Evolutionary conservation across 2,329 filamentous ascomycete genomes (phyloP), one percentile per base, ranked within the genome.

Genomic region (Lachnellula arida): DNA sequence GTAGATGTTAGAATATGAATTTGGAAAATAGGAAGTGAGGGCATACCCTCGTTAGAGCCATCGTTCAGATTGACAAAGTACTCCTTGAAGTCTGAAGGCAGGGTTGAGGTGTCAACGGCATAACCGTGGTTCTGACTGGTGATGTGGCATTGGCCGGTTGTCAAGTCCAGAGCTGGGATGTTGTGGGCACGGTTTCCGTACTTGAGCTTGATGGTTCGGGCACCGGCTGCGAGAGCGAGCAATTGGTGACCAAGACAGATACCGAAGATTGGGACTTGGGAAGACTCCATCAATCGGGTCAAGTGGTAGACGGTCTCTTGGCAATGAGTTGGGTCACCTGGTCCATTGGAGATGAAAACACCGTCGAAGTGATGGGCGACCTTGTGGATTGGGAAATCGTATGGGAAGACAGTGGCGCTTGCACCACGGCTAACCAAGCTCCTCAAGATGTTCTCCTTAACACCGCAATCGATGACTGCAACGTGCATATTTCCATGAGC

Each of bases 31-130:
- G 14, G 9, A 17, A 25, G 17, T 1, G 19, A 32, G 39, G 67
- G 68, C 73, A 60, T 72, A 77, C 85, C 93, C 79, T 99, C 94
- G 74, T 99, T 99, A 74, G 88, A 93, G 60, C 91, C 90, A 71
- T 99, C 94, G 75, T 97, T 99, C 64, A 97, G 80, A 80, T 99
- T 97, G 74, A 96, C 87, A 72, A 97, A 99, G 81, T 96, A 97
- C 74, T 96, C 93, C 81, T 92, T 94, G 85, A 91, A 99, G 39
- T 97, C 91, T 54, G 76, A 78, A 53, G 89, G 84, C 42, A 99
- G 80, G 11, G 91, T 96, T 57, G 81, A 80, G 5, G 89, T 83
- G 70, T 97, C 93, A 57, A 99, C 89, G 44, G 93, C 94, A 69
- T 97, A 99, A 60, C 94, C 94, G 76, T 97, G 94, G 78, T 97